Evolutionary conservation across 805 yeast species (phyloP), one percentile per base, ranked within the genome.

Genomic region (Candida saitoana): DNA sequence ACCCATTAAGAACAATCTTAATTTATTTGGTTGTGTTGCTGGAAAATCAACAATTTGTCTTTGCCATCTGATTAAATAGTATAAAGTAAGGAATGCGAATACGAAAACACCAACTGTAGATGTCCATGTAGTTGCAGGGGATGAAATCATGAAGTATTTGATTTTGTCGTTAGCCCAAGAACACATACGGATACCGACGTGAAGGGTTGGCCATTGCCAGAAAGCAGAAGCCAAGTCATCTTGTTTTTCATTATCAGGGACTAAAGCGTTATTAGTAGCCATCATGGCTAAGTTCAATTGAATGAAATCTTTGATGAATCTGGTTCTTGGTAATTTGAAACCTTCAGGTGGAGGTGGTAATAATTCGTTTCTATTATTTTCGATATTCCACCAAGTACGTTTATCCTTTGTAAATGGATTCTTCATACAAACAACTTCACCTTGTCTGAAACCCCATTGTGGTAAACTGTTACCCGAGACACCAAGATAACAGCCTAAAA

Each of bases 361-460:
- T 19, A 69, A 59, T 27, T 65, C 69, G 60, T 86, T 85, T 45
- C 63, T 65, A 60, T 86, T 88, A 52, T 73, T 73, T 63, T 86
- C 95, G 47, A 86, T 73, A 61, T 84, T 85, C 93, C 93, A 86
- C 91, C 93, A 86, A 15, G 90, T 84, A 54, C 91, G 72, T 69
- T 85, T 86, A 58, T 86, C 95, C 62, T 85, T 80, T 35, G 57
- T 67, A 62, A 81, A 84, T 29, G 88, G 81, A 47, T 71, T 63
- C 50, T 76, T 79, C 60, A 71, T 63, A 67, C 99, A 93, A 1
- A 82, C 83, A 49, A 93, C 91, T 69, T 93, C 99, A 48, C 96
- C 96, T 71, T 93, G 99, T 60, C 88, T 79, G 77, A 91, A 93
- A 16, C 99, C 99, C 99, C 99, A 93, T 14, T 80, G 81, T 15